phyloP scores from a whole-genome alignment of 169 alveolate genomes.

The Cryptosporidium ubiquitum region DNA sequence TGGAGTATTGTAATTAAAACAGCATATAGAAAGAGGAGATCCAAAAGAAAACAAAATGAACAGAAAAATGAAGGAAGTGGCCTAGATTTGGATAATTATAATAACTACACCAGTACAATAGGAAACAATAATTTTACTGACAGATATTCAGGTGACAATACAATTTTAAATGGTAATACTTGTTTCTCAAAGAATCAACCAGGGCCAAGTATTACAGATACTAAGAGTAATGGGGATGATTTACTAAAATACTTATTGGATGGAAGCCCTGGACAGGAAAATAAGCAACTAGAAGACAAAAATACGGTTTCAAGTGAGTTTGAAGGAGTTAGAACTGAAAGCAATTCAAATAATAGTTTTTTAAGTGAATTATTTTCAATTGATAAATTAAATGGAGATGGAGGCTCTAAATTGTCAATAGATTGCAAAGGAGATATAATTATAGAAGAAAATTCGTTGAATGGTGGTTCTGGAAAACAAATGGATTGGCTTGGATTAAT shows the following conservation, averaged over 20 bases:
- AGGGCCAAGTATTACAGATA: background rate
- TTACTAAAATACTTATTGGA: conserved; percentile 43
- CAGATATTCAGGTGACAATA: background rate
- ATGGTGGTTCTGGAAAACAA: conserved; percentile 3
- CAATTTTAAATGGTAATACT: background rate
- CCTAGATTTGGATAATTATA: background rate
- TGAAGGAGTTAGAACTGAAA: background rate
- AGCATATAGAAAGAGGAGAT: conserved; percentile 64
- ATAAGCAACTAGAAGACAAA: background rate
- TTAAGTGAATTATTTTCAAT: conserved; percentile 57
- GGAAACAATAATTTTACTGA: background rate
- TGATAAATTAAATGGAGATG: conserved; percentile 26
- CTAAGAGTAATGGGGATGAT: background rate
- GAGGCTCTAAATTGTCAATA: conserved; percentile 27
- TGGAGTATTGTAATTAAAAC: conserved; percentile 70
- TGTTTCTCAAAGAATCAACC: background rate
- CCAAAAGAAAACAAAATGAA: conserved; percentile 17
- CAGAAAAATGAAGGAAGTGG: background rate
- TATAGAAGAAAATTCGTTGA: conserved; percentile 13
- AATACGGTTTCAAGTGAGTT: background rate
- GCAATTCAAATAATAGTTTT: background rate
- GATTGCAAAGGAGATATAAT: conserved; percentile 65
- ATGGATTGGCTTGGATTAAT: conserved; percentile 66
- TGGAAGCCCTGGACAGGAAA: background rate
- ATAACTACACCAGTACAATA: background rate